Evolutionary conservation across 2,329 filamentous ascomycete genomes (phyloP), one percentile per base, ranked within the genome.

Genomic region (Diaporthe sp.): DNA sequence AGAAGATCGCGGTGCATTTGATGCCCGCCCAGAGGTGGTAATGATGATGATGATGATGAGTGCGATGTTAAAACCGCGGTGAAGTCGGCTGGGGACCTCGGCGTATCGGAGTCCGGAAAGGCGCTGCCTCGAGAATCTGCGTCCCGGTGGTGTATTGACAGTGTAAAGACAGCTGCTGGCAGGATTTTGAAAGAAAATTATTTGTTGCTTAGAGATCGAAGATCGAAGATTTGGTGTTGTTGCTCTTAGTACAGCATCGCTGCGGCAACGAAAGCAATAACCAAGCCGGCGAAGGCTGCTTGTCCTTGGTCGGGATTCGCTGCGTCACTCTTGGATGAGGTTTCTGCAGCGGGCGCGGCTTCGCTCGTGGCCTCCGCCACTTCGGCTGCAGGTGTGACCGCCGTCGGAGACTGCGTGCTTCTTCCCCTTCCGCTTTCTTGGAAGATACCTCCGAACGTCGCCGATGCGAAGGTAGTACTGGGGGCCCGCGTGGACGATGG

Each of bases 231-330:
- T 78, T 12, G 75, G 74, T n/a, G 78, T 80, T 68, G 25, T 77
- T 47, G 60, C 40, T n/a, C 40, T 30, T n/a, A 89, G 77, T 87
- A 86, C 76, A 89, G 82, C 78, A 84, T 88, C 22, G 86, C 85
- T 35, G 89, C 86, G 33, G 88, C 89, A 42, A 90, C 83, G 58
- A 91, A 85, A 71, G 89, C 89, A 60, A 91, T 85, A 57, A 91
- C 83, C 30, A 91, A 84, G 60, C 89, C 88, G 10, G 85, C 88
- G 52, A 89, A 81, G 67, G 89, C 88, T 66, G 86, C 85, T 70
- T 86, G 86, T 67, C 87, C 86, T 77, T 89, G 85, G 60, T 85
- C 86, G 22, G 84, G 83, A 8, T 79, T 82, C 7, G 79, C 80
- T 28, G 85, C 87, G 77, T 89, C 87, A 76, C 83, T 89, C 78